These are phyloP conservation scores for Oropetium thomaeum DNA, from an alignment of 176 grass and related monocot genomes.

Conservation along the genomic window DNA sequence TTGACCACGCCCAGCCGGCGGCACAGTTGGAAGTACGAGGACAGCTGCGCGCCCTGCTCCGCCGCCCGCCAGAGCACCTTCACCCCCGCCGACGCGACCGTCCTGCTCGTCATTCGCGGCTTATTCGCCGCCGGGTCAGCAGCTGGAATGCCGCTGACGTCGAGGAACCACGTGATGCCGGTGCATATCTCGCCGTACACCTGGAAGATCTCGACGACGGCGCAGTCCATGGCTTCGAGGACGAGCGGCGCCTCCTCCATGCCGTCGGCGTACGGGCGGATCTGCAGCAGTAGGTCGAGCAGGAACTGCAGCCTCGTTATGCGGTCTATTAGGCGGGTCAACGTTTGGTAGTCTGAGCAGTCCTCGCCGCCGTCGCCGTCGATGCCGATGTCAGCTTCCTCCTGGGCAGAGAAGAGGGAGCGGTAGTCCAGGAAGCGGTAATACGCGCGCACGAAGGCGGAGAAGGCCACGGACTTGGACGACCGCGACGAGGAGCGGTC, in stretches of 20 bases:
- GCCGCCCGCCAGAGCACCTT: constrained; percentile 31
- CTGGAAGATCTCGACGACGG: constrained; percentile 45
- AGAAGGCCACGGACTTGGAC: constrained; percentile 17
- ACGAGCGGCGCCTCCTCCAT: constrained; percentile 50
- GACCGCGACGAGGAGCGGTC: constrained; percentile 24
- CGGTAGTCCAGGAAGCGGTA: constrained; percentile 54
- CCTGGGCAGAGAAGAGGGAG: constrained; percentile 29
- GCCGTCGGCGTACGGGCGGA: constrained; percentile 43
- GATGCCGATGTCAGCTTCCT: neutral
- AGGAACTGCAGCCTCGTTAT: constrained; percentile 34
- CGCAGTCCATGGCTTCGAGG: constrained; percentile 62
- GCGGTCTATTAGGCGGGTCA: constrained; percentile 3
- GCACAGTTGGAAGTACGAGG: constrained; percentile 48
- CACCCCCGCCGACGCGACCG: neutral
- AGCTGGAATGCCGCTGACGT: neutral
- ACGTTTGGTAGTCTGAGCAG: neutral
- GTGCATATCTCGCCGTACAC: constrained; percentile 44
- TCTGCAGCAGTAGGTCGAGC: constrained; percentile 52
- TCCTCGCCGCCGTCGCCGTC: neutral
- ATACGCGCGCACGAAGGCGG: constrained; percentile 55
- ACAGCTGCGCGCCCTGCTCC: constrained; percentile 39
- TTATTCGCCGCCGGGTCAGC: neutral
- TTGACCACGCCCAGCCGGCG: constrained; percentile 49
- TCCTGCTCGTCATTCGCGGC: neutral
- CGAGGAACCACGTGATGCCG: constrained; percentile 45